Evolutionary conservation across 371 early-diverging fungal species (phyloP), one percentile per base, ranked within the genome.

Genomic region (Apophysomyces variabilis): DNA sequence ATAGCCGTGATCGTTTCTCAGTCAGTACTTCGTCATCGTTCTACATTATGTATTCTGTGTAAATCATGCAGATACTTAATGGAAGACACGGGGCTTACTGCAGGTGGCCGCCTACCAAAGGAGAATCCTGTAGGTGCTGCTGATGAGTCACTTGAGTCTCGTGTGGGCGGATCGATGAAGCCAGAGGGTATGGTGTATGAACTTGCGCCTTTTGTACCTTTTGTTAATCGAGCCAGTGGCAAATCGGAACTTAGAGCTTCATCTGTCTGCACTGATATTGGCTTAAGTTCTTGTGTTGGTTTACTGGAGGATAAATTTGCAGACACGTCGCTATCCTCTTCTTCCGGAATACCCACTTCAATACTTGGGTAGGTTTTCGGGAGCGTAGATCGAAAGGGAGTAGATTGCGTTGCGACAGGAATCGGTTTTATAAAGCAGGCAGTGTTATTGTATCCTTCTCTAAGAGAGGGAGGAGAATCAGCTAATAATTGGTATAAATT

Each of bases 401-500:
- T 50, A 21, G 54, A 50, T 50, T 50, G 54, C 4, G 54, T 50
- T n/a, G 54, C 16, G 21, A 50, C 8, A 50, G 54, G 54, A 11
- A 50, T 50, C 6, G 54, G 21, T 21, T 50, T 50, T 35, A 50
- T 50, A 21, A 50, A 50, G 11, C 54, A 50, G 7, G 54, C 21
- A 50, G 54, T 50, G 21, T 50, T 26, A 50, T 21, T 50, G n/a
- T 32, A 35, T 5, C 54, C 54, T 41, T 41, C 41, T 50, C 21
- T 16, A 21, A 21, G 54, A 7, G 54, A 21, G 21, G 54, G 21
- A 50, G 54, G 11, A 50, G 54, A 9, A 11, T 50, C 54, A 50
- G 54, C 54, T 50, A 50, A 50, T 50, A 50, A 50, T 50, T 50
- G 54, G 21, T 50, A 50, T 50, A 50, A 21, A 50, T 50, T 50